A percentile compares a stretch with the other conserved stretches of the same genome.
Conservation (phyloP, 2,329 filamentous ascomycete species). For the Monosporascus sp. region DNA sequence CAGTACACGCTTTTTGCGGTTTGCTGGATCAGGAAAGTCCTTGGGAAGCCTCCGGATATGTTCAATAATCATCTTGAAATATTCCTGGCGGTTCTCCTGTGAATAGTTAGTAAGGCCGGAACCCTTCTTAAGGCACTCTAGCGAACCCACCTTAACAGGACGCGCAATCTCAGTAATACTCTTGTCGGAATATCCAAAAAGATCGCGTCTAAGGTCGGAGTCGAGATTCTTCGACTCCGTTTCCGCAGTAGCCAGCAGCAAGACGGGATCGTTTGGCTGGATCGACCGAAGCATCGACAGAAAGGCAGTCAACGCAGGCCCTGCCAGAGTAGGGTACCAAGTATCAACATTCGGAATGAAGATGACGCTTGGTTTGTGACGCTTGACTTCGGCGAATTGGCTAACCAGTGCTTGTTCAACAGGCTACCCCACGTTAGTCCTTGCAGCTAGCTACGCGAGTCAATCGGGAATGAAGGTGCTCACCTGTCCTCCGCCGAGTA, state of each 20-base stretch:
- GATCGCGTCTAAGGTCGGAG: conserved; percentile 59
- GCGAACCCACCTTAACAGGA: conserved; percentile 54
- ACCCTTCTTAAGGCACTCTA: background rate
- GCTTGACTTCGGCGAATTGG: conserved; percentile 85
- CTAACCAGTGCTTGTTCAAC: conserved; percentile 86
- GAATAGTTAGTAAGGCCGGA: conserved; percentile 19
- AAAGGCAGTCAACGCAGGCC: conserved; percentile 74
- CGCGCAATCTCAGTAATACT: conserved; percentile 67
- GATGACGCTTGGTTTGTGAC: conserved; percentile 92
- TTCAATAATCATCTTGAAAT: conserved; percentile 68
- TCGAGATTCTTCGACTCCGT: conserved; percentile 57
- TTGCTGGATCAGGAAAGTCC: conserved; percentile 81
- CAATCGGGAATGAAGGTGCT: conserved; percentile 22
- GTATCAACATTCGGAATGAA: conserved; percentile 86
- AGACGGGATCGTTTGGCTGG: conserved; percentile 82
- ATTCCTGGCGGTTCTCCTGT: conserved; percentile 63
- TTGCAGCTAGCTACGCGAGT: conserved; percentile 3
- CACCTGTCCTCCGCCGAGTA: conserved; percentile 77
- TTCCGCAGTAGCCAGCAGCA: conserved; percentile 83
- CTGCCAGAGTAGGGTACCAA: conserved; percentile 66
- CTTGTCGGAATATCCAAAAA: conserved; percentile 81
- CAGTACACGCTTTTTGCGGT: conserved; percentile 80
- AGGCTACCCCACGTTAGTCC: conserved; percentile 39
- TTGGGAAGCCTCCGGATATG: conserved; percentile 74
- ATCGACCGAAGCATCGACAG: conserved; percentile 74